phyloP scores from a whole-genome alignment of 441 rosid species.

The Melastoma candidum region DNA sequence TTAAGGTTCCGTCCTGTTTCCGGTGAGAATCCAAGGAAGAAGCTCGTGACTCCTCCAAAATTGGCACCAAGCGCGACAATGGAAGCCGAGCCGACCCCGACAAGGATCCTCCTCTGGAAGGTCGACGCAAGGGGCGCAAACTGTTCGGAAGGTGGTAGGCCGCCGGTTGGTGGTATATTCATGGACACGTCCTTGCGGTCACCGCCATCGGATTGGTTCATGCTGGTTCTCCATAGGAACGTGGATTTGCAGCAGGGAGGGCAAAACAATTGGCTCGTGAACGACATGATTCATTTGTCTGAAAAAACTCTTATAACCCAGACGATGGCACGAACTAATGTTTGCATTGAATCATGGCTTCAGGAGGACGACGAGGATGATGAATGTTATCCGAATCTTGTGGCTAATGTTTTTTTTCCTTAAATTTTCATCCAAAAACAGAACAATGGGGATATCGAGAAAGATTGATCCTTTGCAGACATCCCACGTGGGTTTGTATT shows the following conservation, averaged over 20 bases:
- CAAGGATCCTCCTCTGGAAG: slow-evolving; percentile 49
- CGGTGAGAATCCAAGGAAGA: slow-evolving; percentile 57
- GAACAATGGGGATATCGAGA: not conserved
- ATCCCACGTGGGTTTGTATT: slow-evolving; percentile 43
- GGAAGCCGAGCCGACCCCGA: slow-evolving; percentile 65
- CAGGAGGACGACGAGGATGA: too few relatives aligned
- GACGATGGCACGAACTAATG: too few relatives aligned
- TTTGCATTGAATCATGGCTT: too few relatives aligned
- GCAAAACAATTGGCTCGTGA: not conserved
- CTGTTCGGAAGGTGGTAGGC: slow-evolving; percentile 40
- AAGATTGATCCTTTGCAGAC: slow-evolving; percentile 9
- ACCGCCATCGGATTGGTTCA: slow-evolving; percentile 30
- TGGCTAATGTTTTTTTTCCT: slow-evolving; percentile 15
- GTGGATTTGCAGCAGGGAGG: slow-evolving; percentile 19
- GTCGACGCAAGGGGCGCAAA: slow-evolving; percentile 54
- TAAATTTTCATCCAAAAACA: not conserved
- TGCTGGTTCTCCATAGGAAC: slow-evolving; percentile 17
- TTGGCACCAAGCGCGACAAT: slow-evolving; percentile 71
- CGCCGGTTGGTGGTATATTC: slow-evolving; percentile 10
- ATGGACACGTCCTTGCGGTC: slow-evolving; percentile 29
- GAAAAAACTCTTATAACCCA: too few relatives aligned
- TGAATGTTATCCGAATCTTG: slow-evolving; percentile 10
- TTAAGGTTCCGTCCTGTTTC: slow-evolving; percentile 52
- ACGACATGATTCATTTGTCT: too few relatives aligned
- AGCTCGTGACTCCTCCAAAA: slow-evolving; percentile 71